phyloP scores from a whole-genome alignment of 352 stramenopile species.

The Globisporangium paddicum region DNA sequence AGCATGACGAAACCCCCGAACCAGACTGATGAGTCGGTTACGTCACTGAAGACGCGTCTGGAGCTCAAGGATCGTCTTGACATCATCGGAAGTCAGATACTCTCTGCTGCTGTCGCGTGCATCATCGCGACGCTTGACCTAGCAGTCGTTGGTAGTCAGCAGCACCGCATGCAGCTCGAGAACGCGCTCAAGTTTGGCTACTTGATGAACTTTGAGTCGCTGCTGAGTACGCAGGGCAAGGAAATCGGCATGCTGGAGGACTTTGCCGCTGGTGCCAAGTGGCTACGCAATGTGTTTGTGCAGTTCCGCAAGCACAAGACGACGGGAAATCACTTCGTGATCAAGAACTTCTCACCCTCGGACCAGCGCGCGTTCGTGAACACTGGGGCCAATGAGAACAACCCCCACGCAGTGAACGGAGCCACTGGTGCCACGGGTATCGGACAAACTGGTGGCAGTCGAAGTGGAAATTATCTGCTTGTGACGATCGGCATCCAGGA shows the following conservation, averaged over 20 bases:
- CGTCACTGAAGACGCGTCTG: slow-evolving; percentile 57
- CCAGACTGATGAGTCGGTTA: slow-evolving; percentile 33
- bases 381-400: slow-evolving; percentile 11
- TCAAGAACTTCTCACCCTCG: slow-evolving; percentile 54
- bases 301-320: slow-evolving; percentile 56
- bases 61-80: slow-evolving; percentile 68
- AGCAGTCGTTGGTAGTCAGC: slow-evolving; percentile 42
- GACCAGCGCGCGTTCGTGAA: slow-evolving; percentile 20
- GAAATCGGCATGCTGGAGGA: slow-evolving; percentile 95
- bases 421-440: neutral
- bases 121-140: slow-evolving; percentile 65
- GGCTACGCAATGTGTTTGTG: slow-evolving; percentile 75
- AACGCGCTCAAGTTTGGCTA: slow-evolving; percentile 55
- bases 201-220: slow-evolving; percentile 79
- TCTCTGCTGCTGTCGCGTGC: slow-evolving; percentile 66
- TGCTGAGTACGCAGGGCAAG: slow-evolving; percentile 90
- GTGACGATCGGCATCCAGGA: slow-evolving; percentile 64
- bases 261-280: slow-evolving; percentile 77
- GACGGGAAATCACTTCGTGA: slow-evolving; percentile 39
- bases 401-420: slow-evolving; percentile 9
- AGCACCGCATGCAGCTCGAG: slow-evolving; percentile 54
- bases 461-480: slow-evolving; percentile 30
- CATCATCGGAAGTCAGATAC: slow-evolving; percentile 68
- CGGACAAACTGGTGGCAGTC: neutral
- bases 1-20: slow-evolving; percentile 13